Evolutionary conservation across 176 grass and related monocot species (phyloP).

Genomic region (Eragrostis nindensis): DNA sequence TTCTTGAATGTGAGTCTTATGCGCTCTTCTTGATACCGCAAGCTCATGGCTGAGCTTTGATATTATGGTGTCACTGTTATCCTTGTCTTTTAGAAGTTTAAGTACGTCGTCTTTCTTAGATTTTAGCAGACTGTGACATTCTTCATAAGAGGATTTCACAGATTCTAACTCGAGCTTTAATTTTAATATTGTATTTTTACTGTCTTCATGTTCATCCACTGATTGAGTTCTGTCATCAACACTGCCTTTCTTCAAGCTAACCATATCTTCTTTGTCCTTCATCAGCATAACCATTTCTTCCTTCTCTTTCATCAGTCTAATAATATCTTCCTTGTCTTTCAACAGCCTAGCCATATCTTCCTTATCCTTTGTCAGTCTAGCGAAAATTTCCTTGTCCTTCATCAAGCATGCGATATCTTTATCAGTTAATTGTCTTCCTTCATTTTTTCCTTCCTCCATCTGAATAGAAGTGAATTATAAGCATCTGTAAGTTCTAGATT

Average conservation of each 20-base stretch:
- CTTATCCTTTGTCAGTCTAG: constrained; percentile 57
- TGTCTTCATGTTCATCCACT: constrained; percentile 36
- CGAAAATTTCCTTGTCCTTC: constrained; percentile 49
- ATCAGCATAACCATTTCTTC: constrained; percentile 70
- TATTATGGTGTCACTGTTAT: constrained; percentile 37
- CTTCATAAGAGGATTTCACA: constrained; percentile 49
- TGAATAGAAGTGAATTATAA: constrained; percentile 28
- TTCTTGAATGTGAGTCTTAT: constrained; percentile 47
- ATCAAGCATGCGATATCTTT: constrained; percentile 37
- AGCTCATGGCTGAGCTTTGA: constrained; percentile 58
- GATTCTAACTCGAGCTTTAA: constrained; percentile 48
- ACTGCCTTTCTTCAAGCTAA: constrained; percentile 41
- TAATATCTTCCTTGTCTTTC: constrained; percentile 72
- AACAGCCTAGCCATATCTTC: constrained; percentile 62
- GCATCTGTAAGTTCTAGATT: constrained; percentile 11
- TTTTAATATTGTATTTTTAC: constrained; percentile 35
- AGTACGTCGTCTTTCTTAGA: constrained; percentile 39
- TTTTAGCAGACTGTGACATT: constrained; percentile 42
- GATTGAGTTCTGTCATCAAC: constrained; percentile 35
- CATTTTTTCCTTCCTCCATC: constrained; percentile 47
- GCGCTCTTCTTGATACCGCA: constrained; percentile 29
- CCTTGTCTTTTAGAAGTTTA: constrained; percentile 51
- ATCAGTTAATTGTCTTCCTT: constrained; percentile 32
- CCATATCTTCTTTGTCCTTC: constrained; percentile 62
- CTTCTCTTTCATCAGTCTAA: constrained; percentile 81